Evolutionary conservation across 371 early-diverging fungal species (phyloP), one percentile per base, ranked within the genome.

Genomic region (Mucor lusitanicus): DNA sequence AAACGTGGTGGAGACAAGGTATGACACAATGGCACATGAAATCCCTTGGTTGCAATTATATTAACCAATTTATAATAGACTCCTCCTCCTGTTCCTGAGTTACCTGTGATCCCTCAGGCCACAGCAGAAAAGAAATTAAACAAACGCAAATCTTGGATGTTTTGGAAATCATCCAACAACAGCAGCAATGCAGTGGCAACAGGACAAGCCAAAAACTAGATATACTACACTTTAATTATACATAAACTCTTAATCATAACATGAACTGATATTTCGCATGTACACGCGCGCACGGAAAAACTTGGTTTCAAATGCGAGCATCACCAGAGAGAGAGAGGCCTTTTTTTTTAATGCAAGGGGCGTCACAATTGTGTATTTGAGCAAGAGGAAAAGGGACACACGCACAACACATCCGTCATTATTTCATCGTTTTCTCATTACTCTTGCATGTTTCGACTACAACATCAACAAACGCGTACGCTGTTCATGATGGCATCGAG

Each of bases 1-100:
- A 71, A 71, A 57, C 72, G 72, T 57, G 61, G 61, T 23, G 48
- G 57, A 0, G 72, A 67, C 13, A 71, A 71, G 57, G 72, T 57
- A 71, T 32, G 15, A 55, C 32, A 19, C 55, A 55, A 55, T 30
- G n/a, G 8, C 48, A 23, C 21, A 48, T 48, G 48, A 37, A 13
- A 37, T 37, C 37, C 37, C 15, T 37, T 13, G 37, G 11, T 37
- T 12, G n/a, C n/a, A n/a, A n/a, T n/a, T 25, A 50, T 50, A 21
- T 23, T 12, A 23, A 19, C 12, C 23, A 50, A 33, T 33, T 25
- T 50, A 25, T 13, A 6, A 63, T 37, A 33, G 55, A 50, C 53
- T 8, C 28, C 25, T 33, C 42, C 61, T 30, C 62, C 48, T 30
- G 35, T 61, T 11, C 50, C 62, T 35, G 62, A 62, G 23, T 35